Base-by-base conservation (phyloP, 2,329 filamentous ascomycete species). In the Dothistroma septosporum region DNA sequence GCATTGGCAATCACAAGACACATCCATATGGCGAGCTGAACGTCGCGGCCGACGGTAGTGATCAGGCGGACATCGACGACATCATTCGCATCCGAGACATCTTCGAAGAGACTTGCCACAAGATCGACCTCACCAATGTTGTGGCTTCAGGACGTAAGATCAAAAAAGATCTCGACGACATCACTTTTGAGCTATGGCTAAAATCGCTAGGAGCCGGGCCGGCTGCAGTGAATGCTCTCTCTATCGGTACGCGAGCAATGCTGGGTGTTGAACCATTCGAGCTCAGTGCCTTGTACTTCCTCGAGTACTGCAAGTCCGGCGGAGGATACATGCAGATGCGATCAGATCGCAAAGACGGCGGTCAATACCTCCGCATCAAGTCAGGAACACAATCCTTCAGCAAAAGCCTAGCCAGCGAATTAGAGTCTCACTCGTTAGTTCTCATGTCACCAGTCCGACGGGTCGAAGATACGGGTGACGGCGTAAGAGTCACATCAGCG, bases 231-330 rank as follows among this genome's bases (percentile, higher is more conserved):
- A 71, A 72, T 1, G 77, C 74, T 0, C 76, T 76, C 0, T 75
- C 66, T 2, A 66, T 83, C 3, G 83, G 81, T 75, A 78, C 78
- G 0, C 74, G 79, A 0, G 82, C 78, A 1, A 80, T 82, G 77
- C 70, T 83, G 1, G 83, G 83, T 1, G 70, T 78, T 0, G 80
- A 84, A 35, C 77, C 82, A 0, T 61, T 58, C 1, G 81, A 85
- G 12, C 66, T 84, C 4, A 80, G 77, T 7, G 82, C 83, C 0
- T 68, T 82, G 1, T 85, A 74, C 66, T 84, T 86, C 65, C 73
- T 86, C 22, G 76, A 83, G 66, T 85, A 86, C 72, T 81, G 79
- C 75, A 80, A 79, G 64, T 77, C 76, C 11, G 80, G 81, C 2
- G 78, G 78, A 4, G 83, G 84, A 0, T 72, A 85, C 2, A 60